Percentiles rank a stretch among this genome's conserved stretches.
Conservation (phyloP, 768 basidiomycete species). For the Cantharellus anzutake region DNA sequence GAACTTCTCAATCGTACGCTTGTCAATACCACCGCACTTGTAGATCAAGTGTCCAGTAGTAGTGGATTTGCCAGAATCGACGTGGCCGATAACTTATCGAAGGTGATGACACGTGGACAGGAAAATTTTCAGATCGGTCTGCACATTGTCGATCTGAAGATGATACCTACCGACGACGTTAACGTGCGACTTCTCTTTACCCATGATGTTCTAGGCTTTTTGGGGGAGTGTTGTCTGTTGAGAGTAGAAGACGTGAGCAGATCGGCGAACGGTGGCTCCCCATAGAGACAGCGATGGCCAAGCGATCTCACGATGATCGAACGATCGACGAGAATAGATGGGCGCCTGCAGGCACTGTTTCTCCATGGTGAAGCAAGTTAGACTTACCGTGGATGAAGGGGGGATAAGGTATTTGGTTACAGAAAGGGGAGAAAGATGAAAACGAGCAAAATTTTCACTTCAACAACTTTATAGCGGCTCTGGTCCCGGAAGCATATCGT, state of each 20-base stretch:
- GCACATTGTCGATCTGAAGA: slow-evolving; percentile 14
- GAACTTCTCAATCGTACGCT: slow-evolving; percentile 99
- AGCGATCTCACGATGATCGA: background rate
- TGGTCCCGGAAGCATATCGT: no score
- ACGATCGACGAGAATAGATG: background rate
- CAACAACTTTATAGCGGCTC: no score
- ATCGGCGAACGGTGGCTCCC: background rate
- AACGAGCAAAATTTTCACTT: no score
- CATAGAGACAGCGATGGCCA: background rate
- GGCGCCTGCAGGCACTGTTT: background rate
- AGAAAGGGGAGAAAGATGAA: no score
- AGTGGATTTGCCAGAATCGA: slow-evolving; percentile 99
- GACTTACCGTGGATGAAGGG: background rate
- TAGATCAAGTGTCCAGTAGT: slow-evolving; percentile 99
- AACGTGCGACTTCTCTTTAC: slow-evolving; percentile 92
- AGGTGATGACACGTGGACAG: background rate
- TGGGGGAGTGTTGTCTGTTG: background rate
- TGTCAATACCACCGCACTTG: slow-evolving; percentile 99
- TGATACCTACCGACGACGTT: slow-evolving; percentile 77
- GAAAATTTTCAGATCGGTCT: slow-evolving; percentile 3
- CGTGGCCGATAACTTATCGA: slow-evolving; percentile 79
- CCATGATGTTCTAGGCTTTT: slow-evolving; percentile 29
- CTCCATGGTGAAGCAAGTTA: background rate
- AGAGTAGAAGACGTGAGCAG: background rate
- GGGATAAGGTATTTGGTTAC: background rate